Conservation (phyloP, 1,284 basidiomycete species). For the Moesziomyces globuligerus region DNA sequence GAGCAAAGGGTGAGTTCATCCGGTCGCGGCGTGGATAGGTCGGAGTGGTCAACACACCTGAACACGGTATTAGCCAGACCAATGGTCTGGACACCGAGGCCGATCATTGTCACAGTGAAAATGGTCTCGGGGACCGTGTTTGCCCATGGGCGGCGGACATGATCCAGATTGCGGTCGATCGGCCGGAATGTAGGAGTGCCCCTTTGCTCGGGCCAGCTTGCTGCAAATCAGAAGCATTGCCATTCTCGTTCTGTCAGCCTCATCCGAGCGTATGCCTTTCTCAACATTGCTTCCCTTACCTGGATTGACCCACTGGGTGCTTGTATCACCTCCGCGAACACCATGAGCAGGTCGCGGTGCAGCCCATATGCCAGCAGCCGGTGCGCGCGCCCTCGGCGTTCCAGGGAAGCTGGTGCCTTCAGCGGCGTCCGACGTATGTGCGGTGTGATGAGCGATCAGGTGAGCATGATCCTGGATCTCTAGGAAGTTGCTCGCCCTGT, state of each 20-base stretch:
- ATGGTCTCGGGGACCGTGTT: conserved; percentile 13
- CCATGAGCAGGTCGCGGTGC: conserved; percentile 8
- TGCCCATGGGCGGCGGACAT: conserved; percentile 12
- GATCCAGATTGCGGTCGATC: conserved; percentile 8
- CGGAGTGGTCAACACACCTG: no score
- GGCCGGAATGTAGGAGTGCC: conserved; percentile 15
- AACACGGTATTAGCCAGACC: conserved; percentile 17
- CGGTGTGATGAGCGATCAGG: conserved; percentile 18
- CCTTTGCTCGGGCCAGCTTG: conserved; percentile 12
- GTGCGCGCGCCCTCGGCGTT: conserved; percentile 2
- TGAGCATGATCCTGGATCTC: conserved; percentile 10
- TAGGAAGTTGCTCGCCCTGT: background rate
- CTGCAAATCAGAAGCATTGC: background rate
- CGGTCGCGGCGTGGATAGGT: no score
- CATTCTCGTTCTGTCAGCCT: background rate
- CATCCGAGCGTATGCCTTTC: no score
- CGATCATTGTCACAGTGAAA: conserved; percentile 19
- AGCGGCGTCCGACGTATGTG: conserved; percentile 1
- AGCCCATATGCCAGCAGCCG: conserved; percentile 9
- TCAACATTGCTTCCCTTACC: no score
- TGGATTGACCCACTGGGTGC: conserved; percentile 12
- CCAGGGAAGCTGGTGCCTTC: background rate
- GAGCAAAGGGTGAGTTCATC: background rate
- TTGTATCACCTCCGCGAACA: conserved; percentile 2
- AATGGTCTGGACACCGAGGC: conserved; percentile 15